Evolutionary conservation across 2,329 filamentous ascomycete genomes (phyloP), one percentile per base, ranked within the genome.

Genomic region (Aspergillus sp.): DNA sequence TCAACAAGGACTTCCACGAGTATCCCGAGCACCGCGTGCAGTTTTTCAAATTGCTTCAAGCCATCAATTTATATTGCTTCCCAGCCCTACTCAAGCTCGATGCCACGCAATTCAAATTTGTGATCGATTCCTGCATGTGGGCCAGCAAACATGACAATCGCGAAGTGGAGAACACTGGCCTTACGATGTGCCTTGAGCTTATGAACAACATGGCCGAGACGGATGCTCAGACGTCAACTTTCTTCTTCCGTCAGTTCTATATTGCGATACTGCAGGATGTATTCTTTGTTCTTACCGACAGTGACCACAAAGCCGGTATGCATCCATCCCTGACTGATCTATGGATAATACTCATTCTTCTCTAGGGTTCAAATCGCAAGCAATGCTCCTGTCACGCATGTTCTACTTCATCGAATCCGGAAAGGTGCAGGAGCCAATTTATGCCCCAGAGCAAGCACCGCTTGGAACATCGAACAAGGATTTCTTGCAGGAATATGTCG

Each of bases 141-240:
- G 95, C 96, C n/a, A 97, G 94, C 82, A 99, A 99, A 82, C 95
- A 99, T 78, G 95, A 99, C 80, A 99, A 99, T 79, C 90, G 95
- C 61, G 92, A 97, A 73, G 95, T 99, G 31, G 95, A 99, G 78
- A 92, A 91, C 67, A 96, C 95, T 45, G 95, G 95, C 61, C 86
- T 99, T 62, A 95, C 93, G 78, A 99, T 99, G 95, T 98, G 94
- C 76, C 87, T 96, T 67, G 95, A 99, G 79, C 84, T 99, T 65
- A 93, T 99, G 74, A 94, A 90, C 78, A 99, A 99, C 79, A 96
- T 99, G 81, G 92, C 94, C 9, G 94, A 97, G 69, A 90, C 92
- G 1, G 93, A 98, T 74, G 80, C 86, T 20, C 83, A 89, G 71
- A 98, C 92, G 0, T 91, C 93, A 64, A 96, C 92, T 68, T 88